Evolutionary conservation across 768 basidiomycete genomes (phyloP).

Genomic region (Kwoniella shandongensis): DNA sequence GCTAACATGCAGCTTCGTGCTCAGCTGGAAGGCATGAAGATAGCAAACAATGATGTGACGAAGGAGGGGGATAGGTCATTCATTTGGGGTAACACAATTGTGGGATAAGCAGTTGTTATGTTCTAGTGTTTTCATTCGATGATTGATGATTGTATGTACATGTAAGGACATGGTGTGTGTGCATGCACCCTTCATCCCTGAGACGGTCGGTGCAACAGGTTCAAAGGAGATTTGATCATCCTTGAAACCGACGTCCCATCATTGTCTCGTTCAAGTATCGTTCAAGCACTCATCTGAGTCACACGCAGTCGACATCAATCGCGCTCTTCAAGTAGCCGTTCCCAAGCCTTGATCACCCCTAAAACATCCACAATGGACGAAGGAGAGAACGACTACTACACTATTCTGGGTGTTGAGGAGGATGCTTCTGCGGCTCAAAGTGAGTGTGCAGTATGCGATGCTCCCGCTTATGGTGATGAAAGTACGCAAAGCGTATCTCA

Average conservation of each 20-base stretch:
- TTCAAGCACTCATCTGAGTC: too few species aligned
- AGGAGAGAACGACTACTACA: constrained; percentile 23
- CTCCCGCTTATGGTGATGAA: constrained; percentile 10
- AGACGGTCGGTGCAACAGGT: neutral
- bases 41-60: constrained; percentile 4
- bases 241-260: neutral
- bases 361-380: neutral
- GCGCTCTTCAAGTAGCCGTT: too few species aligned
- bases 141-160: neutral
- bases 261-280: too few species aligned
- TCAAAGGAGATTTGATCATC: constrained; percentile 5
- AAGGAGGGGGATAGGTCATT: constrained; percentile 2
- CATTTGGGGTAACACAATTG: neutral
- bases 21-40: neutral
- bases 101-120: too few species aligned
- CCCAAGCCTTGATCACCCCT: too few species aligned
- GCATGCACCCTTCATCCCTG: neutral
- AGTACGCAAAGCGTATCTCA: constrained; percentile 39
- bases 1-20: constrained; percentile 9
- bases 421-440: constrained; percentile 20
- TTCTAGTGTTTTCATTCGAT: too few species aligned
- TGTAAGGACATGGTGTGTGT: neutral
- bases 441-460: constrained; percentile 8
- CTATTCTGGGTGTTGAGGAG: constrained; percentile 23
- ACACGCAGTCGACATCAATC: too few species aligned